Percentiles rank a stretch among this genome's conserved stretches.
Conservation (phyloP, 108 stramenopile genomes). For the Skeletonema potamos region DNA sequence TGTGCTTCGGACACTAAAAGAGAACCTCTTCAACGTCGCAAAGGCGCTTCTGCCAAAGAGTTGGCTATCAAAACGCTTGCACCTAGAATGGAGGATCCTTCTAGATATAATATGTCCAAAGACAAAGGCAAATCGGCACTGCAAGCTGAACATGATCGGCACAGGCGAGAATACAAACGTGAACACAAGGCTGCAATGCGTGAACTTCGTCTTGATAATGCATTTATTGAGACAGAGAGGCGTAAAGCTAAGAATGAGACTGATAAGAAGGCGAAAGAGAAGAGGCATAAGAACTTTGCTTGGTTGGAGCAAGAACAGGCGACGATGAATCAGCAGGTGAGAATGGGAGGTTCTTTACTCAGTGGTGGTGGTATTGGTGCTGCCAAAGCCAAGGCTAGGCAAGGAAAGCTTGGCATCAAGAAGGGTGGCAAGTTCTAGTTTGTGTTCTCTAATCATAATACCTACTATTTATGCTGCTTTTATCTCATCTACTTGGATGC, state of each 20-base stretch:
- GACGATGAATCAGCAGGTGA: constrained; percentile 90
- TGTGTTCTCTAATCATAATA: background rate
- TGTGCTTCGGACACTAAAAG: constrained; percentile 33
- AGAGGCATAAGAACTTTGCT: constrained; percentile 85
- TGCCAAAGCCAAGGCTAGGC: constrained; percentile 69
- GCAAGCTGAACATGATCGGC: constrained; percentile 83
- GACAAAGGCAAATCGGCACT: constrained; percentile 87
- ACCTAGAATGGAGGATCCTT: constrained; percentile 89
- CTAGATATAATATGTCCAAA: constrained; percentile 83
- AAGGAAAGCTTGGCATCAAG: constrained; percentile 85
- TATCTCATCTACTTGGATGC: background rate
- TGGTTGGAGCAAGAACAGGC: constrained; percentile 93
- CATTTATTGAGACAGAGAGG: constrained; percentile 82
- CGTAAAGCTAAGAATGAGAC: constrained; percentile 63
- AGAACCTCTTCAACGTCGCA: constrained; percentile 59
- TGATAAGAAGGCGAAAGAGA: constrained; percentile 65
- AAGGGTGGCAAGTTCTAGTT: constrained; percentile 85
- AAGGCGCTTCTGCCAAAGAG: constrained; percentile 40
- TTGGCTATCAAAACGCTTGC: constrained; percentile 78
- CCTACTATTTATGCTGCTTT: constrained; percentile 11
- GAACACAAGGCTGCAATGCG: constrained; percentile 94
- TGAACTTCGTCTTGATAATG: constrained; percentile 86
- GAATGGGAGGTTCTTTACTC: constrained; percentile 79
- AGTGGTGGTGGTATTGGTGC: constrained; percentile 85
- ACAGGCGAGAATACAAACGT: constrained; percentile 92